phyloP scores from a whole-genome alignment of 352 stramenopile species.

The Pythium aristosporum region DNA sequence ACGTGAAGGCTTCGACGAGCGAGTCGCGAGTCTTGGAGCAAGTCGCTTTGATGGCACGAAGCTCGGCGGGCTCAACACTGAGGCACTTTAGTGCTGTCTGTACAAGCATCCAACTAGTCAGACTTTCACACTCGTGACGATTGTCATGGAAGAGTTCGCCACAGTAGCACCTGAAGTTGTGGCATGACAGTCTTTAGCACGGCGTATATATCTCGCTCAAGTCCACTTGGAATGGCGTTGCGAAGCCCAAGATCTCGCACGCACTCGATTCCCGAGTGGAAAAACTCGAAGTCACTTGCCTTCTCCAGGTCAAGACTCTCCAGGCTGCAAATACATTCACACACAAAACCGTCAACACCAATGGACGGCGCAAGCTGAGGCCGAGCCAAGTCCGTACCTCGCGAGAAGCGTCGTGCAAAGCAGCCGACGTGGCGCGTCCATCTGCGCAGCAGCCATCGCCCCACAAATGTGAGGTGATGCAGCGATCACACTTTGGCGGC shows the following conservation, averaged over 20 bases:
- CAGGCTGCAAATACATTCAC: constrained; percentile 33
- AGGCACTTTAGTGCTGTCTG: constrained; percentile 32
- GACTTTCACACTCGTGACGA: too few species aligned
- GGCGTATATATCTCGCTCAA: constrained; percentile 36
- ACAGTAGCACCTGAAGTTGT: constrained; percentile 44
- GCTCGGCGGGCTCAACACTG: constrained; percentile 34
- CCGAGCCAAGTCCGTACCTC: constrained; percentile 19
- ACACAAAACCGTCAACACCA: neutral
- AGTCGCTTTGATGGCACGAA: constrained; percentile 42
- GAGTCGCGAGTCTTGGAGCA: constrained; percentile 60
- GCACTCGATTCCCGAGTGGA: constrained; percentile 46
- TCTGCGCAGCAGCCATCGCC: constrained; percentile 3
- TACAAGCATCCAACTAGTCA: neutral
- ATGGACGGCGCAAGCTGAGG: neutral
- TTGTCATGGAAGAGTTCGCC: too few species aligned
- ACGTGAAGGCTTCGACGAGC: constrained; percentile 63
- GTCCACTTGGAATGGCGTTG: constrained; percentile 29
- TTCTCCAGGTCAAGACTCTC: constrained; percentile 31
- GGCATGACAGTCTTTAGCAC: constrained; percentile 49
- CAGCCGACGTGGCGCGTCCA: neutral
- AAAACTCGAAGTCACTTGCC: constrained; percentile 59
- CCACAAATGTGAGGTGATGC: constrained; percentile 17
- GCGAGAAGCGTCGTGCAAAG: constrained; percentile 23
- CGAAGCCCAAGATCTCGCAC: constrained; percentile 55
- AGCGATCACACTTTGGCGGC: constrained; percentile 8